These are phyloP conservation scores for Globisporangium yorkense DNA, from an alignment of 352 stramenopile species.

Conservation along the genomic window DNA sequence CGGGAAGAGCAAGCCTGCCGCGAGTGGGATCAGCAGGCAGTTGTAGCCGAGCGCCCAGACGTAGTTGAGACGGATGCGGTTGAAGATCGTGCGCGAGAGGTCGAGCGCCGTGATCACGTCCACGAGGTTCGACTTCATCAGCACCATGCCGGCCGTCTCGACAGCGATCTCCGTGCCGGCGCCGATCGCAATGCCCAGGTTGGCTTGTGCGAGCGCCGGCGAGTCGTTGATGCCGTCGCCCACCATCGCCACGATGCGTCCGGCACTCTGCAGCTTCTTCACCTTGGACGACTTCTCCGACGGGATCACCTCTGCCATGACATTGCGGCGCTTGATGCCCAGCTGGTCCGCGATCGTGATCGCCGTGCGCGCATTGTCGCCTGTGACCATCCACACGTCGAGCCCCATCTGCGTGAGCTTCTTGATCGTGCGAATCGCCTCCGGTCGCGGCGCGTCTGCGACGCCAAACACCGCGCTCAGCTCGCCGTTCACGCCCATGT, in stretches of 20 bases:
- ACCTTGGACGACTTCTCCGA: slow-evolving; percentile 93
- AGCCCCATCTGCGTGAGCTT: slow-evolving; percentile 90
- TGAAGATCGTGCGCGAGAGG: slow-evolving; percentile 94
- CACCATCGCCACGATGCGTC: slow-evolving; percentile 93
- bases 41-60: slow-evolving; percentile 99
- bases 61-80: slow-evolving; percentile 96
- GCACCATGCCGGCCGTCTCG: slow-evolving; percentile 94
- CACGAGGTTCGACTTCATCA: slow-evolving; percentile 85
- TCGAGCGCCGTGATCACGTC: slow-evolving; percentile 97
- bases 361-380: slow-evolving; percentile 95
- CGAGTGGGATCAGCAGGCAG: slow-evolving; percentile 93
- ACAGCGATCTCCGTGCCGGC: slow-evolving; percentile 96
- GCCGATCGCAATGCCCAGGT: slow-evolving; percentile 96
- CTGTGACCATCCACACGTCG: slow-evolving; percentile 99
- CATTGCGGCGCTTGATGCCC: slow-evolving; percentile 88
- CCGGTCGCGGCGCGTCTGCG: slow-evolving; percentile 84
- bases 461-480: slow-evolving; percentile 81
- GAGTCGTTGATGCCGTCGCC: slow-evolving; percentile 99
- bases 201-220: slow-evolving; percentile 93
- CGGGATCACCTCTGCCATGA: slow-evolving; percentile 96
- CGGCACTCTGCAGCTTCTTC: slow-evolving; percentile 86
- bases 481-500: slow-evolving; percentile 88
- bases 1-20: slow-evolving; percentile 95
- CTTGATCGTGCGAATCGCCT: slow-evolving; percentile 87
- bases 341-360: slow-evolving; percentile 90